Percentiles rank a stretch among this genome's conserved stretches.
These are phyloP conservation scores for Pichia rugopelliculosa DNA, from an alignment of 805 yeast species.

Conservation along the genomic window DNA sequence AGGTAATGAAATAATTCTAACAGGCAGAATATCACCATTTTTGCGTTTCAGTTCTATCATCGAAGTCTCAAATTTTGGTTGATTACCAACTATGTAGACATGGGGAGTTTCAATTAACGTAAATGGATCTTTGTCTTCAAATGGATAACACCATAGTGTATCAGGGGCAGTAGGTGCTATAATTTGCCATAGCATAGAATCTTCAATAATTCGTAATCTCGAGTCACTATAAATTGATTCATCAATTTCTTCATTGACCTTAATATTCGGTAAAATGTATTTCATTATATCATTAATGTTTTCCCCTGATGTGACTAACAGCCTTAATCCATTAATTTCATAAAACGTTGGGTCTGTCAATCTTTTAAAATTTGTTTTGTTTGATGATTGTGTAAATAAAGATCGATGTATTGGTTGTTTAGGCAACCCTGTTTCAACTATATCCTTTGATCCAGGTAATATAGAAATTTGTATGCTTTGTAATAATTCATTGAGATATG, in stretches of 20 bases:
- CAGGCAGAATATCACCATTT: constrained; percentile 23
- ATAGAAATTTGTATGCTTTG: constrained; percentile 60
- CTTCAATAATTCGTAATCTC: constrained; percentile 51
- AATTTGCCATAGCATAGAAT: constrained; percentile 76
- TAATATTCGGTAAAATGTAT: constrained; percentile 44
- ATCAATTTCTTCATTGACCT: constrained; percentile 19
- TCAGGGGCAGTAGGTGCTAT: constrained; percentile 94
- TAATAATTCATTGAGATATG: constrained; percentile 48
- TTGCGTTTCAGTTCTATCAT: constrained; percentile 31
- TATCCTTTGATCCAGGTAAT: constrained; percentile 83
- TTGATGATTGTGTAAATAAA: constrained; percentile 41
- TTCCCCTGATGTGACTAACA: constrained; percentile 80
- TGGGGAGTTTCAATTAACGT: constrained; percentile 75
- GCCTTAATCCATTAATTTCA: constrained; percentile 45
- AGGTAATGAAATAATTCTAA: constrained; percentile 63
- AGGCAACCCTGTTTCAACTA: constrained; percentile 77
- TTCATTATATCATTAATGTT: constrained; percentile 70
- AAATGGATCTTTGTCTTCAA: constrained; percentile 70
- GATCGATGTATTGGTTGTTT: constrained; percentile 86
- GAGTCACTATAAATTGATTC: constrained; percentile 25
- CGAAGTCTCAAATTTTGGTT: constrained; percentile 49
- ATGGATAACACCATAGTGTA: constrained; percentile 87
- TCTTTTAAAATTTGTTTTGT: constrained; percentile 32
- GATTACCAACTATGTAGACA: constrained; percentile 82
- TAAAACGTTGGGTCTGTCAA: constrained; percentile 73